These are phyloP conservation scores for Hansenula lynferdii DNA, from an alignment of 1,139 yeast genomes.

Conservation along the genomic window DNA sequence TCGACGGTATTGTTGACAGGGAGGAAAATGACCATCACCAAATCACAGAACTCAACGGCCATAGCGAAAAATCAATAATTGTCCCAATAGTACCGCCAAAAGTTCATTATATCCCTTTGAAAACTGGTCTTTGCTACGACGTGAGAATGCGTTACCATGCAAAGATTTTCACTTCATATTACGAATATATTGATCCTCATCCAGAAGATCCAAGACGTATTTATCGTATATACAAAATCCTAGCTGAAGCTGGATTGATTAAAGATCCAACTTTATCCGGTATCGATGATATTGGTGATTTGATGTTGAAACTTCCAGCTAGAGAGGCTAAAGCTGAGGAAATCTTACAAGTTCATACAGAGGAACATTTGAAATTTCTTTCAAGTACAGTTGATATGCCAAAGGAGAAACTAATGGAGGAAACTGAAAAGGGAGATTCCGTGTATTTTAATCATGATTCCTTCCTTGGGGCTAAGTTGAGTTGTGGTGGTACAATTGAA, in stretches of 20 bases:
- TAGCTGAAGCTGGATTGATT: constrained; percentile 92
- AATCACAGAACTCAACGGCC: not conserved
- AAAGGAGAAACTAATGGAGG: constrained; percentile 70
- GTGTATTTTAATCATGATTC: constrained; percentile 94
- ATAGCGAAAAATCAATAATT: constrained; percentile 33
- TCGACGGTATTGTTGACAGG: constrained; percentile 9
- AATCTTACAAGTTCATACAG: constrained; percentile 79
- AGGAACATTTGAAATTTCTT: constrained; percentile 71
- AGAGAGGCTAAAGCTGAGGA: constrained; percentile 88
- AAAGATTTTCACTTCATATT: constrained; percentile 85
- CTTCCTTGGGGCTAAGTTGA: constrained; percentile 76
- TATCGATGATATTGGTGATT: constrained; percentile 75
- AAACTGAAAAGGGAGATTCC: constrained; percentile 91
- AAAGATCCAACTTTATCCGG: constrained; percentile 80
- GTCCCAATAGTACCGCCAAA: constrained; percentile 46
- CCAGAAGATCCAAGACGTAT: constrained; percentile 99
- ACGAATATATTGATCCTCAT: constrained; percentile 95
- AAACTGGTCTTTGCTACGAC: constrained; percentile 94
- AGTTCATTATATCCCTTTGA: constrained; percentile 56
- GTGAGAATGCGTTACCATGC: constrained; percentile 98
- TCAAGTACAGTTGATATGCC: constrained; percentile 76
- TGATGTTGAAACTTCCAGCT: constrained; percentile 84
- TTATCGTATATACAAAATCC: constrained; percentile 84
- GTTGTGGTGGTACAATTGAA: constrained; percentile 97
- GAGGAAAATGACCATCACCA: too few species aligned